Evolutionary conservation across 2,329 filamentous ascomycete genomes (phyloP), one percentile per base, ranked within the genome.

Genomic region (Zymoseptoria tritici): DNA sequence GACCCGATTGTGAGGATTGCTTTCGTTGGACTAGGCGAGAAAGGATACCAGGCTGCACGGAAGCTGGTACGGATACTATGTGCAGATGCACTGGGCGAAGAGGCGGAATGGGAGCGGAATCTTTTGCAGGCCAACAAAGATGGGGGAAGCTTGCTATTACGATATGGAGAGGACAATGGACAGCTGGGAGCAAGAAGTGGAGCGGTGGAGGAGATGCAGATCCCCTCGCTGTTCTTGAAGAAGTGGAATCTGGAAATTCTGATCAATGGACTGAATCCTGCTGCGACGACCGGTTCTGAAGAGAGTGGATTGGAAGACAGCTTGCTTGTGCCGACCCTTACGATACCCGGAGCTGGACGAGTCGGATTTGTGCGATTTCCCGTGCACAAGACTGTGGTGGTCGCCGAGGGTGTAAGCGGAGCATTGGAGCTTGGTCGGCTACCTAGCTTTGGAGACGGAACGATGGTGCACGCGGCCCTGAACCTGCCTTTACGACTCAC

Each of bases 311-410:
- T 84, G 4, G 80, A 83, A 60, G 87, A 92, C 62, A 79, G 84
- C 0, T 78, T 92, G 11, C 80, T 96, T n/a, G 87, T 90, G 19
- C 91, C 91, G 4, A 73, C 76, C 26, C 81, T 96, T 36, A 85
- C 89, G 20, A 88, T 90, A 50, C 84, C 83, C 1, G 81, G 79
- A 5, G 85, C 87, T 13, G 85, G 86, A 8, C 80, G 85, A 62
- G 81, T 85, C 59, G 85, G 85, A 11, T 82, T 85, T 16, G 80
- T 94, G 50, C 84, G 85, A 6, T 91, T 90, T 52, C 92, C 93
- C 0, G 91, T 97, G 1, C 93, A 97, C 71, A 89, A 87, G 70
- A 85, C 87, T 0, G 75, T 97, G 16, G 68, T 97, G 9, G 82
- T 96, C 8, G 86, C 85, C 0, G 82, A 89, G 54, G 91, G 90